Base-by-base conservation (phyloP, 345 rosid genomes). In the Lepidium sativum region DNA sequence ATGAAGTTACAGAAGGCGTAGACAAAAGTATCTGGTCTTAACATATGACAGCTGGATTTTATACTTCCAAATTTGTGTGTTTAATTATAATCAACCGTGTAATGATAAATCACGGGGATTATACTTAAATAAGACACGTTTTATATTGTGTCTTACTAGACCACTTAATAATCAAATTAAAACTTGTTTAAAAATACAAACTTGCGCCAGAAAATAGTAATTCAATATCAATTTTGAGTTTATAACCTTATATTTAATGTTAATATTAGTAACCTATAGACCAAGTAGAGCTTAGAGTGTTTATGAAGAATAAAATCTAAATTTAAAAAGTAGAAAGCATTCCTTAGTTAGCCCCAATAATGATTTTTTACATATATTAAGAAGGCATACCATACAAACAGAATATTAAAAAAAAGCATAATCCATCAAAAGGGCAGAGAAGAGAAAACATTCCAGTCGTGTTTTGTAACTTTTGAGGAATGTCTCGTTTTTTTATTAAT, bases 401-500 rank as follows among this genome's bases (percentile, higher is more conserved):
- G 68, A 75, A 57, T 38, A 56, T 71, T 38, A 49, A 44, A 57
- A 34, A 20, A 42, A 51, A 51, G 69, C 62, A 70, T 53, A 52
- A 75, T 68, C 66, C 75, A 63, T 58, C 63, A 39, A 48, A 64
- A 58, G 73, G 69, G 60, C 65, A 78, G 69, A 68, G 54, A 58
- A n/a, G 18, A 50, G 63, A 57, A 57, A 60, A 77, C 80, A 82
- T 84, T 90, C 97, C 87, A 78, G 91, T 87, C 83, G 87, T 81
- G 65, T 77, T 80, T 87, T 77, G 95, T 74, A 83, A 84, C 97
- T 90, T 90, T 90, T 84, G 84, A 90, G 92, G 92, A 74, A 73
- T 72, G 72, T 60, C 54, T 42, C 54, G 16, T 56, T 39, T 41
- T 56, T 9, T 9, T n/a, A 62, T 66, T 53, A 73, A 54, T 75